Base-by-base conservation (phyloP, 768 basidiomycete species). In the Hygrocybe coccinea region DNA sequence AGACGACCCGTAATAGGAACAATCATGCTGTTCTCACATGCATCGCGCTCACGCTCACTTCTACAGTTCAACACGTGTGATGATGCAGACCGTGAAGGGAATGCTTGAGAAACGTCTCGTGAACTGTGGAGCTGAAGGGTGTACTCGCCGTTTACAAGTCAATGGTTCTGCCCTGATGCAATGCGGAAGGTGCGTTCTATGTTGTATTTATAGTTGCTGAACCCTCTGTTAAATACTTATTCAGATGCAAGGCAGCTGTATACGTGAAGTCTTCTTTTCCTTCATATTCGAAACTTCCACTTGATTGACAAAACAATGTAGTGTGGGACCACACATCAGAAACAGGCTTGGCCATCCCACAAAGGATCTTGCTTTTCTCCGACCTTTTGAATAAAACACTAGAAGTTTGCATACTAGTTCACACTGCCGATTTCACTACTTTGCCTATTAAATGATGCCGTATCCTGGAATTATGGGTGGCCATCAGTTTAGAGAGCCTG, bases 231-330 rank as follows among this genome's bases (percentile, higher is more conserved):
- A 36, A 29, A 25, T 51, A 9, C 50, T 33, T 39, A 29, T 43
- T 43, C 50, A 77, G 76, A 57, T 78, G 76, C 60, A 77, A 75
- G 57, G 65, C 69, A 3, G 71, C 69, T 7, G 71, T 75, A 19
- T 77, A 77, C 60, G 76, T 76, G 64, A 69, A 74, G 11, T 46
- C n/a, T 66, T 22, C 10, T 12, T 53, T 39, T 57, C 19, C 45
- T 25, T 46, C 29, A 48, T 14, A 25, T 29, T 21, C 45, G 39
- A 11, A 39, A n/a, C n/a, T 54, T 38, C 34, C 22, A 44, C 53
- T 56, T 17, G n/a, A 57, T 33, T 19, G 24, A 34, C 33, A 17
- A 21, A 29, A 41, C 19, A 38, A 14, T 11, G n/a, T 50, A 75
- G 74, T 75, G 73, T 43, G 69, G 69, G 17, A 45, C 58, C 35